These are phyloP conservation scores for Candida dajiaensis DNA, from an alignment of 805 yeast species.

Conservation along the genomic window DNA sequence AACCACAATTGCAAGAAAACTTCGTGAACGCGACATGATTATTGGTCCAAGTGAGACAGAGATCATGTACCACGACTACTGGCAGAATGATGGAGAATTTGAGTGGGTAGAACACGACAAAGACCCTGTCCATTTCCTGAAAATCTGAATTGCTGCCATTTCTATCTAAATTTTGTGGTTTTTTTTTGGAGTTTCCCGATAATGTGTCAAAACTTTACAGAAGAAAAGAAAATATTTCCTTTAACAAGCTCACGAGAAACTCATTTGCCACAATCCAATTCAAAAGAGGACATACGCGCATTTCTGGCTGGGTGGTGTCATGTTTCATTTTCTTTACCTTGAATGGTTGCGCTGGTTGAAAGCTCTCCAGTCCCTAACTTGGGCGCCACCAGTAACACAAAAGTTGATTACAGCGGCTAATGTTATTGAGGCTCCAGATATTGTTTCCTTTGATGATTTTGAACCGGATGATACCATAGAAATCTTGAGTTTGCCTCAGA, in stretches of 20 bases:
- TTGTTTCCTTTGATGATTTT: neutral
- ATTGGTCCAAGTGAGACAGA: neutral
- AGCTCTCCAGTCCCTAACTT: neutral
- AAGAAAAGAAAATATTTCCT: neutral
- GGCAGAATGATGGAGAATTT: neutral
- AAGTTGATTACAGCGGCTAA: neutral
- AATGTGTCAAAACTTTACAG: neutral
- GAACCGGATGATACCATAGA: neutral
- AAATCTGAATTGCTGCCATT: neutral
- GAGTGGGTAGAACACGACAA: neutral
- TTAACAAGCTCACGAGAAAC: neutral
- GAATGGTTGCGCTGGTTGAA: neutral
- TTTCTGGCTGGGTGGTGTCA: neutral
- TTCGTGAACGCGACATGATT: neutral
- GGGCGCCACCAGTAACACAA: neutral
- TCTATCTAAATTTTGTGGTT: neutral
- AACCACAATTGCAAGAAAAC: neutral
- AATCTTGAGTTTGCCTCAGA: neutral
- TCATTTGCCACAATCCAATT: too few species aligned
- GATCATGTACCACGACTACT: neutral
- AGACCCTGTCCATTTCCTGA: neutral
- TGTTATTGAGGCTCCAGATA: neutral
- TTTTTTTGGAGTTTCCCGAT: neutral
- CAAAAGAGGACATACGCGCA: neutral
- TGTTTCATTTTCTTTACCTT: neutral